Conservation (phyloP, 257 asterid genomes). For the Anisodus acutangulus region DNA sequence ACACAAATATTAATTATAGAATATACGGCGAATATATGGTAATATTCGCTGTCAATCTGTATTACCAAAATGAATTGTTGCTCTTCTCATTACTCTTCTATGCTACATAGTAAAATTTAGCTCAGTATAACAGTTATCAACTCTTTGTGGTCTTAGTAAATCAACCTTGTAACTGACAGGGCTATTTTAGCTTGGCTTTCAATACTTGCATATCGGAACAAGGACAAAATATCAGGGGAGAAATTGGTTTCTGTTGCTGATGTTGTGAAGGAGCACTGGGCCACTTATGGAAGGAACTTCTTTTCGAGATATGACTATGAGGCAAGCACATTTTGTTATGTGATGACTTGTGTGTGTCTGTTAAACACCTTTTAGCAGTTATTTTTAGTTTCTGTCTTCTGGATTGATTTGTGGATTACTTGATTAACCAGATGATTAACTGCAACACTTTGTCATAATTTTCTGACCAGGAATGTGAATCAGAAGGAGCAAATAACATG, state of each 20-base stretch:
- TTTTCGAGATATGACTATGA: conserved; percentile 96
- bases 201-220: conserved; percentile 80
- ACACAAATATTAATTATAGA: too few species aligned
- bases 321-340: conserved; percentile 51
- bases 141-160: conserved; percentile 22
- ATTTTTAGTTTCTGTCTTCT: conserved; percentile 1
- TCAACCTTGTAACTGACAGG: conserved; percentile 51
- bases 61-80: conserved; percentile 2
- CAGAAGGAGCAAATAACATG: conserved; percentile 87
- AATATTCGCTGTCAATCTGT: background rate
- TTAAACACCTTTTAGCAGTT: conserved; percentile 16
- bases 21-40: too few species aligned
- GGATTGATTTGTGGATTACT: background rate
- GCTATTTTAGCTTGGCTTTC: conserved; percentile 99
- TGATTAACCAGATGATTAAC: conserved; percentile 16
- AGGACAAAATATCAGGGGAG: conserved; percentile 82
- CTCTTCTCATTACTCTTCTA: background rate
- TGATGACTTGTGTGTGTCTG: conserved; percentile 30
- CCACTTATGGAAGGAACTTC: conserved; percentile 92
- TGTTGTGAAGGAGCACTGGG: conserved; percentile 89
- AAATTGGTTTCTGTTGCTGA: conserved; percentile 81
- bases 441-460: conserved; percentile 24
- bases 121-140: background rate
- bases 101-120: background rate
- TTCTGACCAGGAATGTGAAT: conserved; percentile 78